Evolutionary conservation across 176 grass and related monocot species (phyloP).

Genomic region (Bonia amplexicaulis): DNA sequence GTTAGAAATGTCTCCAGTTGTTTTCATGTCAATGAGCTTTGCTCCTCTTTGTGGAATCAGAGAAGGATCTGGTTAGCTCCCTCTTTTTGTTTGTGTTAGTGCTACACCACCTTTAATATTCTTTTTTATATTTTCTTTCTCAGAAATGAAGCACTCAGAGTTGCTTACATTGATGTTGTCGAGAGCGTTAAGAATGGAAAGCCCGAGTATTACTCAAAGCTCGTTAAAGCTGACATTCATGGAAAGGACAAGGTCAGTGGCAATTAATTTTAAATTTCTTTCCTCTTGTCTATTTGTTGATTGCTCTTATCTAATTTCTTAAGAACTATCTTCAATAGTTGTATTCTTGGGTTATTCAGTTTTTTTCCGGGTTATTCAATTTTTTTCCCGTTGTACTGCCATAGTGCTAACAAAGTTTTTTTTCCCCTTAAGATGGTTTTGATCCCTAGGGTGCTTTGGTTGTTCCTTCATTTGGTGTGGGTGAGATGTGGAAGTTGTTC

Average conservation of each 20-base stretch:
- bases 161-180: conserved; percentile 81
- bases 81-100: neutral
- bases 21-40: neutral
- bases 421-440: conserved; percentile 5
- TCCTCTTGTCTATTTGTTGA: neutral
- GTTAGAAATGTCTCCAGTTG: neutral
- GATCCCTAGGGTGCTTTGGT: neutral
- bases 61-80: neutral
- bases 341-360: conserved; percentile 1
- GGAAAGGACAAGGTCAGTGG: conserved; percentile 76
- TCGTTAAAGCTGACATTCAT: conserved; percentile 94
- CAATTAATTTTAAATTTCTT: neutral
- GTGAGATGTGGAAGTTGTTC: too few species aligned
- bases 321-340: neutral
- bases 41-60: neutral
- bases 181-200: conserved; percentile 75
- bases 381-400: neutral
- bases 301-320: neutral
- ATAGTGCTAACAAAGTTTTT: neutral
- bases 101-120: conserved; percentile 14
- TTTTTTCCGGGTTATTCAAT: neutral
- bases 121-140: conserved; percentile 27
- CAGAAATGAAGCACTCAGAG: conserved; percentile 90
- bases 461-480: neutral
- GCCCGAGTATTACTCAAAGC: conserved; percentile 88